Evolutionary conservation across 2,329 filamentous ascomycete species (phyloP).

Genomic region (Metarhizium anisopliae): DNA sequence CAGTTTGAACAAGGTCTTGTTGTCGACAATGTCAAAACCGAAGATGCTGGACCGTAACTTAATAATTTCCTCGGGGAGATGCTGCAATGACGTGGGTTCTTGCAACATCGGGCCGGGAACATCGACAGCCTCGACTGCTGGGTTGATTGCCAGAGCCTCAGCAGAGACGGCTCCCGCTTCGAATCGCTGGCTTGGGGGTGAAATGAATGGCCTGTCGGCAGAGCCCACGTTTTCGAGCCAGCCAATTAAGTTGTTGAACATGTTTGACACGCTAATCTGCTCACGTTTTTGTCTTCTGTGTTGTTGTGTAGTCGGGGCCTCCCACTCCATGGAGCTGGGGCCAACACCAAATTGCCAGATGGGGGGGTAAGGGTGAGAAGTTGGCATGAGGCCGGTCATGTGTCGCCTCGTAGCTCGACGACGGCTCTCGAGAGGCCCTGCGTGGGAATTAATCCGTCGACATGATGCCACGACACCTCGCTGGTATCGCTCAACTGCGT

Average conservation of each 20-base stretch:
- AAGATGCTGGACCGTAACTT: slow-evolving; percentile 8
- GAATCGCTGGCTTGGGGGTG: slow-evolving; percentile 2
- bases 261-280: slow-evolving; percentile 9
- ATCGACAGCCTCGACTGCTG: neutral
- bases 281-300: slow-evolving; percentile 15
- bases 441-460: slow-evolving; percentile 31
- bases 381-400: slow-evolving; percentile 41
- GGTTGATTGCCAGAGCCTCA: slow-evolving; percentile 5
- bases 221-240: slow-evolving; percentile 17
- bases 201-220: slow-evolving; percentile 12
- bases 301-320: slow-evolving; percentile 31
- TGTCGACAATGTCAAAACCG: neutral
- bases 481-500: slow-evolving; percentile 22
- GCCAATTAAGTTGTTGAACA: slow-evolving; percentile 19
- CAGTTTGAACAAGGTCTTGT: slow-evolving; percentile 4
- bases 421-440: slow-evolving; percentile 46
- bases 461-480: slow-evolving; percentile 11
- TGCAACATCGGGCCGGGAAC: neutral
- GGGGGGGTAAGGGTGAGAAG: slow-evolving; percentile 25
- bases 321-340: slow-evolving; percentile 42
- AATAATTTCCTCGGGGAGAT: slow-evolving; percentile 9
- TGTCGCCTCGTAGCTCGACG: slow-evolving; percentile 43
- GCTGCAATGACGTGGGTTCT: neutral
- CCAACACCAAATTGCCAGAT: slow-evolving; percentile 39
- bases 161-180: neutral